Base-by-base conservation (phyloP, 768 basidiomycete genomes). In the Rhizopogon vulgaris region DNA sequence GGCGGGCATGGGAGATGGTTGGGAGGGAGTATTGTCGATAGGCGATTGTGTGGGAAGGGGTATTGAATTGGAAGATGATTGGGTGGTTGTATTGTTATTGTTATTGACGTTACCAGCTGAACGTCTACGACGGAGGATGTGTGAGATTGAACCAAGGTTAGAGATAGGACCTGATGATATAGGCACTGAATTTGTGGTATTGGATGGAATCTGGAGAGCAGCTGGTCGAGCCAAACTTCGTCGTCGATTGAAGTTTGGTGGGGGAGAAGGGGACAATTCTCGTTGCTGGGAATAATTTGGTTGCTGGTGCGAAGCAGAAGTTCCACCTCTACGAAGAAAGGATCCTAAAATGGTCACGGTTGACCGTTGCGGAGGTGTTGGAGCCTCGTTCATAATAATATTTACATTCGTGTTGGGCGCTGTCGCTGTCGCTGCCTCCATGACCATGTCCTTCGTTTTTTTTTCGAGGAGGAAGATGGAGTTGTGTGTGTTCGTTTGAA, bases 261-360 rank as follows among this genome's bases (percentile, higher is more conserved):
- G 64, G 24, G 73, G 70, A 0, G 76, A 75, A 0, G 80, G 78
- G 6, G 78, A 73, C 27, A 72, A 65, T 49, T 79, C 75, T 47
- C 72, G 67, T 34, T 40, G 60, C 9, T 25, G 50, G 17, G 60
- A 45, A 56, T 57, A 52, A 56, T 57, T 61, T 67, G 56, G 62
- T 65, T 55, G 64, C 36, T 62, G 64, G 52, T 82, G 79, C 18
- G 83, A 82, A 66, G 82, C 77, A 30, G 84, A 85, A 41, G 78
- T 71, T 64, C 84, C 85, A 59, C 85, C 73, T 41, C 79, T 80
- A 53, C 86, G 81, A 54, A 90, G 74, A 66, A 88, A 82, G 48
- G 82, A 83, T 53, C 85, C 82, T 42, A 90, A 76, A 65, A 90
- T 87, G 54, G 83, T 83, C 52, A 39, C 38, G 11, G 80, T 73